Conservation (phyloP, 768 basidiomycete species). For the Pseudohyphozyma bogoriensis region DNA sequence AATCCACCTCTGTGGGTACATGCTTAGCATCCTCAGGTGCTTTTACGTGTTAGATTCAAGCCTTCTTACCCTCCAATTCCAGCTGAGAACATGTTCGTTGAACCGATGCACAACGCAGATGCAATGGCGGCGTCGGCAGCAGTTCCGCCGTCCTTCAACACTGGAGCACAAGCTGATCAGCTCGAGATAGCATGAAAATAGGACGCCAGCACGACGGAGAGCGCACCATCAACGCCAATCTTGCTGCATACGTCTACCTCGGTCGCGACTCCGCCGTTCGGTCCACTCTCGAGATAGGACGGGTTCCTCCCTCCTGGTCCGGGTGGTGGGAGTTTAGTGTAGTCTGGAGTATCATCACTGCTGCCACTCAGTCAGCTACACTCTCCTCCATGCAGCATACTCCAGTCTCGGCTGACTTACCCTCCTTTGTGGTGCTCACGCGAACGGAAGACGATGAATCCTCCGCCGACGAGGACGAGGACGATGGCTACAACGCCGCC, state of each 20-base stretch:
- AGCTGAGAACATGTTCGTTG: slow-evolving; percentile 78
- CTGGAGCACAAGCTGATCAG: background rate
- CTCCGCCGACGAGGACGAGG: background rate
- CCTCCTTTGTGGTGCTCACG: no score
- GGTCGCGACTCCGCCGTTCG: slow-evolving; percentile 74
- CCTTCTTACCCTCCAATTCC: slow-evolving; percentile 26
- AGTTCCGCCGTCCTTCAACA: slow-evolving; percentile 59
- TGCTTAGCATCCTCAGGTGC: background rate
- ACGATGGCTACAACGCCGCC: background rate
- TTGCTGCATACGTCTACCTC: slow-evolving; percentile 79
- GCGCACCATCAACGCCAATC: slow-evolving; percentile 56
- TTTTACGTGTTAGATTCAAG: no score
- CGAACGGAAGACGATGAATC: background rate
- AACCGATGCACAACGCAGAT: slow-evolving; percentile 58
- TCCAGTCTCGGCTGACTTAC: no score
- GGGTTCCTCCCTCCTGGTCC: slow-evolving; percentile 44
- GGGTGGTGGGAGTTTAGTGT: slow-evolving; percentile 28
- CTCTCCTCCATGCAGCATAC: no score
- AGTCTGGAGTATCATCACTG: slow-evolving; percentile 13
- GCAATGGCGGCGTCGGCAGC: slow-evolving; percentile 81
- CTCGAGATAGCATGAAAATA: background rate
- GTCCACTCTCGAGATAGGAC: slow-evolving; percentile 52
- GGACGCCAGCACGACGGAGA: background rate
- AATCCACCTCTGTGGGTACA: slow-evolving; percentile 53
- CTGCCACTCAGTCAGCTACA: background rate